Base-by-base conservation (phyloP, 2,329 filamentous ascomycete species). In the Paecilomyces niveus region DNA sequence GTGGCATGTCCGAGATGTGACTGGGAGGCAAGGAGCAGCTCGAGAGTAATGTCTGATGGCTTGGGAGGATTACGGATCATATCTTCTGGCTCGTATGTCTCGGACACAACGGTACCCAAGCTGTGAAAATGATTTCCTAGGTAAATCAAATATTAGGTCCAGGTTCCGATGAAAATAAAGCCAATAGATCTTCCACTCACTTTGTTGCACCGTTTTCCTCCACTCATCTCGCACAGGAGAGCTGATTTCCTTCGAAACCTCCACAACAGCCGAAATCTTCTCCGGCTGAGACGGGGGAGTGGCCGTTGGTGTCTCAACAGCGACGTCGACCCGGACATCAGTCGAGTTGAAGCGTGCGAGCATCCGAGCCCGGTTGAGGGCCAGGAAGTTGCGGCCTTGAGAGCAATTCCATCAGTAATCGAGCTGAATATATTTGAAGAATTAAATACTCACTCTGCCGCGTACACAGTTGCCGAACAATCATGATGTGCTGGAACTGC, bases 1-100 rank as follows among this genome's bases (percentile, higher is more conserved):
- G 89, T 93, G 68, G 89, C 85, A 77, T 99, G 94, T 62, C 94
- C 94, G 74, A 97, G 86, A 76, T 96, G 92, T 57, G 86, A 85
- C 77, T 96, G 91, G 32, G 88, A 86, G 53, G 92, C 90, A 80
- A 96, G 87, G 62, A 99, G 85, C 61, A 96, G 83, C 79, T 97
- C 92, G 60, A 99, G 85, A 54, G 92, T 92, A 61, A 97, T 84
- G 69, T 97, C 89, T 71, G 87, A 81, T 24, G 91, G 88, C 45
- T 77, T 77, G 1, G 92, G 92, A 3, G 94, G 92, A 70, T 91
- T 82, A 59, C 77, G 79, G 57, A 95, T 63, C 53, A 75, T 53
- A 52, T 64, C 58, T 60, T 75, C 70, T 18, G 74, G 73, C 35
- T 67, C 60, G 58, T 76, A 73, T 24, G 55, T 57, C 53, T 63